phyloP scores from a whole-genome alignment of 148 eudicot genomes.

The Dianthus caryophyllus region DNA sequence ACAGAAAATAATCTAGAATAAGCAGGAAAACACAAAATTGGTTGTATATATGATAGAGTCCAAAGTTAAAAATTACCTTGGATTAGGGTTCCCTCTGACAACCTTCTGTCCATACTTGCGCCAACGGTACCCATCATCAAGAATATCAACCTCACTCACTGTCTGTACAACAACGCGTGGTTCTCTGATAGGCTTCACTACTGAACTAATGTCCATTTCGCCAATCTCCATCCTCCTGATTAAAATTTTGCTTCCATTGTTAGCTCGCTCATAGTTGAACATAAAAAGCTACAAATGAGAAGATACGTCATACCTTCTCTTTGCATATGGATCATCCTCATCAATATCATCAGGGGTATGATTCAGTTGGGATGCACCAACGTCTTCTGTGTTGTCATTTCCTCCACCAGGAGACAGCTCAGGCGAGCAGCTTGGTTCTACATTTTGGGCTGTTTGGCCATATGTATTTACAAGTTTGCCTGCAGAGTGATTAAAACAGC shows the following conservation, averaged over 20 bases:
- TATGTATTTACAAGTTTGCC: conserved; percentile 38
- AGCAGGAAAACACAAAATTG: neutral
- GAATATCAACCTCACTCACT: conserved; percentile 89
- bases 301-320: conserved; percentile 49
- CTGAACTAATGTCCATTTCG: conserved; percentile 63
- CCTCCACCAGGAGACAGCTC: conserved; percentile 57
- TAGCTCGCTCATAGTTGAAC: conserved; percentile 3
- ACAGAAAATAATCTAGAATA: neutral
- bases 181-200: conserved; percentile 91
- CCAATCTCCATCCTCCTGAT: conserved; percentile 79
- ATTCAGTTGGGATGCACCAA: conserved; percentile 44
- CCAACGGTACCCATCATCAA: conserved; percentile 98
- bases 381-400: conserved; percentile 51
- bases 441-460: conserved; percentile 37
- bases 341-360: conserved; percentile 52
- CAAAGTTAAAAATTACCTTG: conserved; percentile 44
- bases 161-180: conserved; percentile 97
- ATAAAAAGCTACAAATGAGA: neutral
- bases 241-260: conserved; percentile 11
- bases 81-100: conserved; percentile 96
- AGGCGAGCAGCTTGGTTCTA: conserved; percentile 50
- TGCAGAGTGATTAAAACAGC: conserved; percentile 18
- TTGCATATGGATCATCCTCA: conserved; percentile 75
- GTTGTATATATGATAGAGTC: neutral
- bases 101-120: conserved; percentile 99